Percentiles rank a stretch among this genome's conserved stretches.
phyloP scores from a whole-genome alignment of 2,329 filamentous ascomycete species.

The Aureobasidium sp. region DNA sequence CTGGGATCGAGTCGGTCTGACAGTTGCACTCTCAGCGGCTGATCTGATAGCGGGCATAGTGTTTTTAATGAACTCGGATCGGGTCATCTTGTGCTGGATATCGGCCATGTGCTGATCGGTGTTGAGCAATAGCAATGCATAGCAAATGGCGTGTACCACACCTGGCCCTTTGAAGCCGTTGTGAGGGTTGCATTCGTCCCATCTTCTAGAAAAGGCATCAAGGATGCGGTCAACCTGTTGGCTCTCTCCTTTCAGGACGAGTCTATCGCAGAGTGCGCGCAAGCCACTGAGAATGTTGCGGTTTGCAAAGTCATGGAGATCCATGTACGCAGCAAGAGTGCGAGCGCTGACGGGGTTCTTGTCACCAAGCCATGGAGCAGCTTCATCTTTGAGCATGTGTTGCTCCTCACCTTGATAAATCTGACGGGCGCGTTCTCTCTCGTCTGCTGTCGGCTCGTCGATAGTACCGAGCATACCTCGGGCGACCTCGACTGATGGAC shows the following conservation, averaged over 20 bases:
- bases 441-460: constrained; percentile 54
- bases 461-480: constrained; percentile 18
- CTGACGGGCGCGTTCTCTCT: constrained; percentile 68
- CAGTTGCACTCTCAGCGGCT: constrained; percentile 46
- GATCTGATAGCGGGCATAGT: constrained; percentile 83
- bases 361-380: constrained; percentile 84
- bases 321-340: constrained; percentile 76
- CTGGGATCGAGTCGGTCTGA: constrained; percentile 19
- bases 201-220: constrained; percentile 78
- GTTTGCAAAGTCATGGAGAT: constrained; percentile 78
- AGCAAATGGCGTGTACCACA: constrained; percentile 94
- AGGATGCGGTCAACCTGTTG: constrained; percentile 95
- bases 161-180: constrained; percentile 90
- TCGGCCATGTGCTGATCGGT: constrained; percentile 93
- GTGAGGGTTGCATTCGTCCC: constrained; percentile 87
- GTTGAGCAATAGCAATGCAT: constrained; percentile 90
- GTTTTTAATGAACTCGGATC: constrained; percentile 90
- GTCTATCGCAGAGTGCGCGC: constrained; percentile 70
- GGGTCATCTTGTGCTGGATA: constrained; percentile 94
- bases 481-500: constrained; percentile 11
- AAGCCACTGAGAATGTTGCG: constrained; percentile 73
- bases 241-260: constrained; percentile 83
- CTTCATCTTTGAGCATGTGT: constrained; percentile 69
- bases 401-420: constrained; percentile 83
- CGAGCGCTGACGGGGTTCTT: constrained; percentile 45